phyloP scores from a whole-genome alignment of 1,139 yeast genomes.

The Martiniozyma asiatica region DNA sequence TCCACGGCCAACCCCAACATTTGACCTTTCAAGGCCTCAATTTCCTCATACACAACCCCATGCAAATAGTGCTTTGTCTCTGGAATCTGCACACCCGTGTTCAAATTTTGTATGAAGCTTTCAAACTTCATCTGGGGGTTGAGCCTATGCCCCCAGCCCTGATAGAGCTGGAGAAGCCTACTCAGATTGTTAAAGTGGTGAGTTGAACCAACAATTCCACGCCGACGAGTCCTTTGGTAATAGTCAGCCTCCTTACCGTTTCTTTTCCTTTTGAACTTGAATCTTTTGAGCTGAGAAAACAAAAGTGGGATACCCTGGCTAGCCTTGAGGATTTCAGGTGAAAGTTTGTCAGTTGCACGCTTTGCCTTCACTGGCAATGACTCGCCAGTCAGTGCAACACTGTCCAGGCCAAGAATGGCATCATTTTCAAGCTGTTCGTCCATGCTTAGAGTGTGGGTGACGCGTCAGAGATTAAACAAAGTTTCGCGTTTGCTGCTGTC shows the following conservation, averaged over 20 bases:
- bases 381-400: too few relatives aligned
- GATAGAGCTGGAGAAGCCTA: slow-evolving; percentile 18
- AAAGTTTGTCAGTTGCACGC: slow-evolving; percentile 16
- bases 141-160: slow-evolving; percentile 22
- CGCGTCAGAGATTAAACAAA: too few relatives aligned
- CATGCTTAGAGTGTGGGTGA: too few relatives aligned
- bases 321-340: slow-evolving; percentile 18
- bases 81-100: slow-evolving; percentile 12
- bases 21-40: too few relatives aligned
- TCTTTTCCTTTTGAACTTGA: slow-evolving; percentile 14
- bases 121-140: slow-evolving; percentile 21
- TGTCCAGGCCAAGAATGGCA: slow-evolving; percentile 18
- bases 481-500: too few relatives aligned
- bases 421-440: too few relatives aligned
- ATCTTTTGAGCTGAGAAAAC: slow-evolving; percentile 10
- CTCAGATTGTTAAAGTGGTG: slow-evolving; percentile 21
- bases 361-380: slow-evolving; percentile 9
- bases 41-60: slow-evolving; percentile 11
- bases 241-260: background rate
- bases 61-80: slow-evolving; percentile 12
- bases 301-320: slow-evolving; percentile 20
- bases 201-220: slow-evolving; percentile 8
- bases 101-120: slow-evolving; percentile 17
- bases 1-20: too few relatives aligned
- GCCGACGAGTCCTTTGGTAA: background rate